These are phyloP conservation scores for Diddensiella transvaalensis DNA, from an alignment of 805 yeast species.

Conservation along the genomic window DNA sequence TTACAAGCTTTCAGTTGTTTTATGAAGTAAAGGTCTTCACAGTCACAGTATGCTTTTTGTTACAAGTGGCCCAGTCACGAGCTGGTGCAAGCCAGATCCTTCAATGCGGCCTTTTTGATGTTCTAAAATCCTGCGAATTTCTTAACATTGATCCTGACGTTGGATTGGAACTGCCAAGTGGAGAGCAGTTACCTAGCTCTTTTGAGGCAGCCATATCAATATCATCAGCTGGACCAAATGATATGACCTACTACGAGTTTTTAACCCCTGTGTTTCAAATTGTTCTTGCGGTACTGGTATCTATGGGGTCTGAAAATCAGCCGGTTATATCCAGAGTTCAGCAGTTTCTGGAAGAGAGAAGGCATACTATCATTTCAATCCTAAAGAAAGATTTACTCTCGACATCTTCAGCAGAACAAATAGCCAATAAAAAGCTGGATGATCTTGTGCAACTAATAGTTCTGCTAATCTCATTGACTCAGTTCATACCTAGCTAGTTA, in stretches of 20 bases:
- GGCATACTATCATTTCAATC: slow-evolving; percentile 56
- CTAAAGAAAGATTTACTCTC: slow-evolving; percentile 49
- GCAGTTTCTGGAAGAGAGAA: slow-evolving; percentile 48
- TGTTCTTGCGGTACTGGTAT: slow-evolving; percentile 59
- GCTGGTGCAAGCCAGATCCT: slow-evolving; percentile 73
- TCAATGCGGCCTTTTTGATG: slow-evolving; percentile 67
- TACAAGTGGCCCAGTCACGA: slow-evolving; percentile 71
- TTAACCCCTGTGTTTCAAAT: slow-evolving; percentile 73
- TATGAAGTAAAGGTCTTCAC: slow-evolving; percentile 79
- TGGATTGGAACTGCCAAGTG: slow-evolving; percentile 53
- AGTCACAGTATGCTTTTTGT: slow-evolving; percentile 62
- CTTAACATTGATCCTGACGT: slow-evolving; percentile 73
- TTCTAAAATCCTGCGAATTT: slow-evolving; percentile 54
- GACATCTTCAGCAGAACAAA: slow-evolving; percentile 20
- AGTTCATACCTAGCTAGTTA: slow-evolving; percentile 13
- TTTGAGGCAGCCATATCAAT: background rate
- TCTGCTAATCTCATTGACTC: slow-evolving; percentile 49
- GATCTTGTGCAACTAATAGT: slow-evolving; percentile 56
- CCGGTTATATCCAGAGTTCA: slow-evolving; percentile 53
- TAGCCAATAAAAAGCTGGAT: slow-evolving; percentile 35
- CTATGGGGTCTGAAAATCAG: slow-evolving; percentile 74
- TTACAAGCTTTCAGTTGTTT: slow-evolving; percentile 38
- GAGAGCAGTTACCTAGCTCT: slow-evolving; percentile 32
- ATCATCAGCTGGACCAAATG: slow-evolving; percentile 44
- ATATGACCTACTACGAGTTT: slow-evolving; percentile 46